Conservation (phyloP, 345 rosid genomes). For the Acer yangbiense region DNA sequence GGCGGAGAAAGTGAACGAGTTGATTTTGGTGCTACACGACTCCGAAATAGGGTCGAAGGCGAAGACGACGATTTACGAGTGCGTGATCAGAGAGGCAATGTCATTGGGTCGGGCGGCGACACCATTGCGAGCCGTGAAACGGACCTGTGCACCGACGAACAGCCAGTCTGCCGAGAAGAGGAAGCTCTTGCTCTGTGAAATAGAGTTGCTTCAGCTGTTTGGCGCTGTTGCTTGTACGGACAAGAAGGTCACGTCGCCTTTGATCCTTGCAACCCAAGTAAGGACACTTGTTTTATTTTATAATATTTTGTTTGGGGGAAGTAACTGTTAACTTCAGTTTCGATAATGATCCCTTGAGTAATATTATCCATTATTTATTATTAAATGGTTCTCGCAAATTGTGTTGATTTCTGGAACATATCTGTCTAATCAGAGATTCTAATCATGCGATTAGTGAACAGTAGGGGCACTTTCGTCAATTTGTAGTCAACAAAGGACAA, state of each 20-base stretch:
- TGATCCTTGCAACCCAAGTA: slow-evolving; percentile 66
- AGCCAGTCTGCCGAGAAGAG: slow-evolving; percentile 41
- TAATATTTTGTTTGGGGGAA: background rate
- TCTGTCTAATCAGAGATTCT: background rate
- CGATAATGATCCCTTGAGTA: background rate
- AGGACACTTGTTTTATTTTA: background rate
- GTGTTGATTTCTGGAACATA: background rate
- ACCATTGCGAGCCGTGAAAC: slow-evolving; percentile 27
- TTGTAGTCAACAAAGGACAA: too few relatives aligned
- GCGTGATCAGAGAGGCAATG: slow-evolving; percentile 59
- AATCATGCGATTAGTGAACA: background rate
- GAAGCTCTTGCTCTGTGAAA: slow-evolving; percentile 61
- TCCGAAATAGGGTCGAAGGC: slow-evolving; percentile 40
- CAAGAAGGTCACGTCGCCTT: slow-evolving; percentile 48
- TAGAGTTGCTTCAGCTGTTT: slow-evolving; percentile 74
- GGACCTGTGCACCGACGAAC: slow-evolving; percentile 21
- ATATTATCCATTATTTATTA: too few relatives aligned
- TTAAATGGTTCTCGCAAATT: too few relatives aligned
- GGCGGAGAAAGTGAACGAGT: slow-evolving; percentile 49
- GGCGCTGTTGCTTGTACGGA: slow-evolving; percentile 48
- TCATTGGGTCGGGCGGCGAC: slow-evolving; percentile 29
- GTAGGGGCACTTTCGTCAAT: slow-evolving; percentile 25
- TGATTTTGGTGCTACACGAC: slow-evolving; percentile 36
- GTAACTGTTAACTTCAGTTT: background rate
- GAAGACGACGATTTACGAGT: slow-evolving; percentile 60